Percentiles rank a stretch among this genome's conserved stretches.
Conservation (phyloP, 352 stramenopile species). For the Globisporangium abappressorium region DNA sequence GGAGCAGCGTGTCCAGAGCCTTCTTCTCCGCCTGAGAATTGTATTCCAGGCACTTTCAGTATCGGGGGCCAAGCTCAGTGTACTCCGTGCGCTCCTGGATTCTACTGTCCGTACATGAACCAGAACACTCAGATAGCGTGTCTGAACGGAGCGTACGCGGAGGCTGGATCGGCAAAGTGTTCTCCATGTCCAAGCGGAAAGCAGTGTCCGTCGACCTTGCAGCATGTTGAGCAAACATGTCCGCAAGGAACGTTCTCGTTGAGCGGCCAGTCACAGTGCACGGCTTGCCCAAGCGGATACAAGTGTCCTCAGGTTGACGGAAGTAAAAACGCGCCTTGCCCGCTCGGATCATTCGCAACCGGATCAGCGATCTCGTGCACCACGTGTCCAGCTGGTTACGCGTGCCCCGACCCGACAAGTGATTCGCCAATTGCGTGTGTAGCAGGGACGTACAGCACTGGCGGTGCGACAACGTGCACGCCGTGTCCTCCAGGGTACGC, state of each 20-base stretch:
- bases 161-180: slow-evolving; percentile 42
- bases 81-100: slow-evolving; percentile 50
- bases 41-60: slow-evolving; percentile 51
- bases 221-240: slow-evolving; percentile 48
- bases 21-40: slow-evolving; percentile 30
- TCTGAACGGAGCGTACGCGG: slow-evolving; percentile 41
- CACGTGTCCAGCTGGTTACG: slow-evolving; percentile 55
- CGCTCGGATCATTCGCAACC: slow-evolving; percentile 37
- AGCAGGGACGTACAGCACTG: slow-evolving; percentile 59
- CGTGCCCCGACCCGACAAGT: slow-evolving; percentile 40
- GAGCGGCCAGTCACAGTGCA: slow-evolving; percentile 34
- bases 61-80: slow-evolving; percentile 43
- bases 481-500: slow-evolving; percentile 68
- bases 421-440: slow-evolving; percentile 34
- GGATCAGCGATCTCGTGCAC: slow-evolving; percentile 51
- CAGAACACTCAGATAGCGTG: slow-evolving; percentile 49
- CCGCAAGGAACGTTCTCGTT: slow-evolving; percentile 59
- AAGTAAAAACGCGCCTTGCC: slow-evolving; percentile 43
- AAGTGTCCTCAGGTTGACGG: slow-evolving; percentile 54
- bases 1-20: slow-evolving; percentile 35
- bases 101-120: slow-evolving; percentile 50
- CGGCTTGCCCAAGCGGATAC: slow-evolving; percentile 34
- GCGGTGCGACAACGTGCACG: slow-evolving; percentile 49
- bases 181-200: slow-evolving; percentile 50
- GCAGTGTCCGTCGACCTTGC: slow-evolving; percentile 46